Evolutionary conservation across 345 rosid species (phyloP), one percentile per base, ranked within the genome.

Genomic region (Geranium brycei): DNA sequence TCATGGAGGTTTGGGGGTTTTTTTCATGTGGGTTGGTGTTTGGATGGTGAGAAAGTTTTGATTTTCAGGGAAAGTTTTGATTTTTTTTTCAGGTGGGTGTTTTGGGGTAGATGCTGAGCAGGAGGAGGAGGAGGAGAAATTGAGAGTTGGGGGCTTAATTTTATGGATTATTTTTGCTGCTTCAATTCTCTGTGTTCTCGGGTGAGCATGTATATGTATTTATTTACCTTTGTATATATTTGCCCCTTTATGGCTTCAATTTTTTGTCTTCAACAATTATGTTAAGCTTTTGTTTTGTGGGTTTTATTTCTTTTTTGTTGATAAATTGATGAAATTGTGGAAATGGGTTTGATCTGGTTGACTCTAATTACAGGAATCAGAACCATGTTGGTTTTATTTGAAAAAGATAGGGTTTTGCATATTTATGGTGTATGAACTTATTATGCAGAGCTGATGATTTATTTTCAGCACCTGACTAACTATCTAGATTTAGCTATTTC

Each of bases 121-220:
- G 68, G 5, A 64, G 51, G 15, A 63, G 60, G 62, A 58, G 66
- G 56, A 47, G 74, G 23, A 31, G 72, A 57, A 59, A 66, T 58
- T 58, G 35, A 58, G 59, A 55, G 18, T 23, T 63, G 68, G 51
- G 59, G 63, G 28, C 28, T 31, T 62, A 66, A 74, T 69, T 71
- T 72, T 63, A 76, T 80, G 80, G 80, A 59, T 58, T 69, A 74
- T 57, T 55, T 80, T 51, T 80, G 79, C 68, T 80, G 83, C 79
- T 80, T 80, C 75, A 66, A 65, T 66, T 74, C 75, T 61, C 47
- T 72, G 5, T 74, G 13, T 68, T 71, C 80, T 65, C 77, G 69
- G 78, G 80, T 80, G 63, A 76, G 61, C 28, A 13, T 63, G 10
- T 17, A 4, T 58, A 23, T 23, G 28, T 23, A 23, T 23, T 23